These are phyloP conservation scores for Candida gorgasii DNA, from an alignment of 805 yeast genomes.

Conservation along the genomic window DNA sequence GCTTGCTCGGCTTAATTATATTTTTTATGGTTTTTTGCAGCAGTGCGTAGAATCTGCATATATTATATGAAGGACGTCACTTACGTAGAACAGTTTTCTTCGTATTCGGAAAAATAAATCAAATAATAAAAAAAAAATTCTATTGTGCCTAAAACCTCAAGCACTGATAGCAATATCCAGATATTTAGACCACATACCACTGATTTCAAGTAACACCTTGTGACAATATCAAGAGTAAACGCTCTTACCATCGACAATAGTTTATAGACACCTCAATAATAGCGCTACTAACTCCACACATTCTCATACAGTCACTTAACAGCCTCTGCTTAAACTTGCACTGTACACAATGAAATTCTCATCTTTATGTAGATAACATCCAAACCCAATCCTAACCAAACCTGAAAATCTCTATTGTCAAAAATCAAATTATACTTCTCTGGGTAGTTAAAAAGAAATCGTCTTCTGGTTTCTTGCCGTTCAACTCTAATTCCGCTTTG, in stretches of 20 bases:
- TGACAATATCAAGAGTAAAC: not conserved
- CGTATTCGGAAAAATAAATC: conserved; percentile 4
- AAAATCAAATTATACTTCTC: not conserved
- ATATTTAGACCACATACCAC: too few relatives aligned
- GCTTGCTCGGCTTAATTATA: not conserved
- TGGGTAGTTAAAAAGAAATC: conserved; percentile 1
- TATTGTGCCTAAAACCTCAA: not conserved
- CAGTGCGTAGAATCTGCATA: conserved; percentile 3
- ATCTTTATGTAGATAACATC: too few relatives aligned
- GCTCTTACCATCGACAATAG: too few relatives aligned
- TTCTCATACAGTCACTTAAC: too few relatives aligned
- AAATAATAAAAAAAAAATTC: not conserved
- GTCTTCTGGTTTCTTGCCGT: not conserved
- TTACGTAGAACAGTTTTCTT: conserved; percentile 3
- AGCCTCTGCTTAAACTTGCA: too few relatives aligned
- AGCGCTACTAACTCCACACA: not conserved
- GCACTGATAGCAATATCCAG: too few relatives aligned
- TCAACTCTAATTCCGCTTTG: conserved; percentile 1
- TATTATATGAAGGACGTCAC: conserved; percentile 3
- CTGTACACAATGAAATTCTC: not conserved
- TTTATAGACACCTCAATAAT: not conserved
- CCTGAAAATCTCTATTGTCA: conserved; percentile 1
- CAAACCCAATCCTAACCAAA: too few relatives aligned
- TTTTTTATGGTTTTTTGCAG: conserved; percentile 7
- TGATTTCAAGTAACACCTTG: too few relatives aligned